These are phyloP conservation scores for Asterophora parasitica DNA, from an alignment of 768 basidiomycete genomes.

Conservation along the genomic window DNA sequence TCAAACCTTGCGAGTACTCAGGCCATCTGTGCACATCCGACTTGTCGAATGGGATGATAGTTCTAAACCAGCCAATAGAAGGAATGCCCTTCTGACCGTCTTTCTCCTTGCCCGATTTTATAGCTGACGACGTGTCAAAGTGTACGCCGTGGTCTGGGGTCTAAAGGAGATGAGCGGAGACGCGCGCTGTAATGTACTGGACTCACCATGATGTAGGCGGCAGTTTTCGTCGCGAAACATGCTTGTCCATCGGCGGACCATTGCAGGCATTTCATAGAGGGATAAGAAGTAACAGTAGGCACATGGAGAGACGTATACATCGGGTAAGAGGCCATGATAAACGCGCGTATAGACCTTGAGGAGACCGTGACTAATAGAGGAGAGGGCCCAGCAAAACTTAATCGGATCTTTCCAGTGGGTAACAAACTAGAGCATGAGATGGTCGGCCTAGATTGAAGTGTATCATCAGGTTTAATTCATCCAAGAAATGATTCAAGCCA, in stretches of 20 bases:
- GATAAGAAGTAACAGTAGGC: slow-evolving; percentile 54
- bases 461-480: too few relatives aligned
- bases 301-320: slow-evolving; percentile 53
- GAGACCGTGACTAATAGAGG: too few relatives aligned
- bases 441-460: too few relatives aligned
- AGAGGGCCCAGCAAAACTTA: too few relatives aligned
- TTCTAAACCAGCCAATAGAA: slow-evolving; percentile 64
- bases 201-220: slow-evolving; percentile 65
- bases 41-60: slow-evolving; percentile 61
- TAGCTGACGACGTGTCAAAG: slow-evolving; percentile 50
- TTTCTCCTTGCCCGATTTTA: slow-evolving; percentile 35
- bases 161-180: slow-evolving; percentile 27
- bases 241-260: slow-evolving; percentile 77
- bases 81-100: slow-evolving; percentile 26
- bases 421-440: too few relatives aligned
- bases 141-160: slow-evolving; percentile 74
- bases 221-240: slow-evolving; percentile 59
- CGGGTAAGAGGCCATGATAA: not conserved
- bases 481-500: too few relatives aligned
- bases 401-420: too few relatives aligned
- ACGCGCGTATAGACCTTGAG: too few relatives aligned
- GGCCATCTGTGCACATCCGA: slow-evolving; percentile 38
- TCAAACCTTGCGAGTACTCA: slow-evolving; percentile 44
- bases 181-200: not conserved
- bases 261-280: slow-evolving; percentile 57